Base-by-base conservation (phyloP, 140 eudicot genomes). In the Eryngium alpinum region DNA sequence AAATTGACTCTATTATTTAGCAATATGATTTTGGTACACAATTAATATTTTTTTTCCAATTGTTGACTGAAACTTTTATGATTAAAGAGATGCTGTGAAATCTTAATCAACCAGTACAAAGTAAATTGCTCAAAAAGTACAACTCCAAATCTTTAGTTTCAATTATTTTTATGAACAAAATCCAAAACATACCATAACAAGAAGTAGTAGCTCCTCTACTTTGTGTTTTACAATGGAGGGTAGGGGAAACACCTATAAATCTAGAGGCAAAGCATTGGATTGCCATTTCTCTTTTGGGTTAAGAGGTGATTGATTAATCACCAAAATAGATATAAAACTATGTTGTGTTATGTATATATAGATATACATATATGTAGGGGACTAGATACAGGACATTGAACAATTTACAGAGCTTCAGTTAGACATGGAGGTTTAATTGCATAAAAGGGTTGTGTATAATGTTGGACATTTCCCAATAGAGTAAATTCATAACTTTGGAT, bases 381-480 rank as follows among this genome's bases (percentile, higher is more conserved):
- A n/a, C 73, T 29, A 24, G 25, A 79, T 63, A 25, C 44, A 79
- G 75, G 62, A 63, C 44, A 50, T 67, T 67, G 50, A 65, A 62
- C 63, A 33, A 46, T 75, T 38, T 38, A 38, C 46, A 75, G 49
- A 75, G 34, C 52, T 21, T 24, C 38, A 49, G 32, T 46, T 44
- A 16, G 44, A 25, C 46, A 44, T 65, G 82, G 63, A 79, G 76
- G 22, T 46, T 17, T 65, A 17, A 16, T 22, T n/a, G 33, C 18
- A 60, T 21, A n/a, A 79, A 57, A 29, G 80, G 63, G 29, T 57
- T 44, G 43, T 10, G 25, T 27, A 32, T 28, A 65, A 79, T 63
- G 76, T 79, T 66, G 46, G 65, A 79, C 11, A 60, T 65, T 79
- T 79, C 82, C 59, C 6, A 79, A 44, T 63, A 46, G 4, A 21